Percentiles rank a stretch among this genome's conserved stretches.
Conservation (phyloP, 352 stramenopile genomes). For the Phytophthora constricta region DNA sequence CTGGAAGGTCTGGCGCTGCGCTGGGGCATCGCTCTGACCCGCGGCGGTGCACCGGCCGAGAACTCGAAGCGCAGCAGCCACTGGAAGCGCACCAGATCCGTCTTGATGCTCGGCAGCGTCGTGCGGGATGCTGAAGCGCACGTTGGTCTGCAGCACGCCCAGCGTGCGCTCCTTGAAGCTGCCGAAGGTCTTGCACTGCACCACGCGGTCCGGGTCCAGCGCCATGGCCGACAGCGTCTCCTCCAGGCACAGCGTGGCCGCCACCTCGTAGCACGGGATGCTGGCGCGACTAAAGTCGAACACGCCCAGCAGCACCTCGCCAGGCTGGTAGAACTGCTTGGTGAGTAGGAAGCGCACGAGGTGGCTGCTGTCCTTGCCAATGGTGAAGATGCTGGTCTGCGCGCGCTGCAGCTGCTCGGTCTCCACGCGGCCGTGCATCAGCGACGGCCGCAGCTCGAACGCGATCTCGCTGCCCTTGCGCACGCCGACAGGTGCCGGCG, state of each 20-base stretch:
- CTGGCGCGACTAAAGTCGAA: constrained; percentile 69
- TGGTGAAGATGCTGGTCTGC: constrained; percentile 78
- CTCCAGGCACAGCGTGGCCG: constrained; percentile 54
- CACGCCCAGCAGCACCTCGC: constrained; percentile 58
- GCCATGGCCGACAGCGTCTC: constrained; percentile 61
- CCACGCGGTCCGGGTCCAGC: constrained; percentile 56
- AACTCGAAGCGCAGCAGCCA: constrained; percentile 76
- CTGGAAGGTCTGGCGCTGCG: constrained; percentile 50
- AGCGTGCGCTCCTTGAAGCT: constrained; percentile 56
- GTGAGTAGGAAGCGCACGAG: constrained; percentile 64
- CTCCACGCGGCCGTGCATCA: constrained; percentile 76
- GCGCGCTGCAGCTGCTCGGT: constrained; percentile 58
- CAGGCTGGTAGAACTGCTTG: constrained; percentile 74
- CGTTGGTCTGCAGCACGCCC: constrained; percentile 57
- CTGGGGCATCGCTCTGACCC: not conserved
- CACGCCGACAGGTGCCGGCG: constrained; percentile 50
- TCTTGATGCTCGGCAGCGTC: constrained; percentile 62
- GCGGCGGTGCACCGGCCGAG: constrained; percentile 31
- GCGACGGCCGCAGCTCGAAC: constrained; percentile 65
- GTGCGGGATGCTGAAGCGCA: constrained; percentile 62
- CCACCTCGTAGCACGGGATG: constrained; percentile 60
- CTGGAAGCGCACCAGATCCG: constrained; percentile 67
- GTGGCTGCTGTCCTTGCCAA: constrained; percentile 66
- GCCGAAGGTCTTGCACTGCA: constrained; percentile 59
- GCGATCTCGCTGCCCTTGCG: constrained; percentile 67